phyloP scores from a whole-genome alignment of 305 asterid genomes.

The Solanum hybrid region DNA sequence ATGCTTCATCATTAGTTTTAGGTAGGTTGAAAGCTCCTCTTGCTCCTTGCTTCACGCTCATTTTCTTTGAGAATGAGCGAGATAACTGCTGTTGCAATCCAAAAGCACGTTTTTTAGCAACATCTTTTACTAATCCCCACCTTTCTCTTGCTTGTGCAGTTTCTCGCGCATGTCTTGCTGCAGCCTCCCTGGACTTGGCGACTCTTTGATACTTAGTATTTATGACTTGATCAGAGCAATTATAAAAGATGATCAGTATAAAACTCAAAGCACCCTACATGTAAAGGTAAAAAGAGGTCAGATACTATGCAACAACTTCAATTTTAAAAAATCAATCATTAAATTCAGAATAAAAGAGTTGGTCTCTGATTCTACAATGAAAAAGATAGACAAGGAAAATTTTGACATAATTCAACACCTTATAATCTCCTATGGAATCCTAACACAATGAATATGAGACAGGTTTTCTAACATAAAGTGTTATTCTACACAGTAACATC shows the following conservation, averaged over 20 bases:
- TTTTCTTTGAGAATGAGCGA: conserved; percentile 65
- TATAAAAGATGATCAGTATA: conserved; percentile 70
- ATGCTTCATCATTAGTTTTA: conserved; percentile 11
- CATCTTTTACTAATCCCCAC: conserved; percentile 75
- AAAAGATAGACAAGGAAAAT: neutral
- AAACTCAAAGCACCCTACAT: conserved; percentile 70
- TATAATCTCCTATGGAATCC: neutral
- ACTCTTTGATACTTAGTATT: conserved; percentile 71
- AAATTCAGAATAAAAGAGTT: neutral
- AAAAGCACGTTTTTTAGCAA: conserved; percentile 43
- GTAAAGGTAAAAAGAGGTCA: neutral
- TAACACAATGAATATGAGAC: neutral
- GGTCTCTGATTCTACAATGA: neutral
- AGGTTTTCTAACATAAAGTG: neutral
- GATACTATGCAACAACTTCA: neutral
- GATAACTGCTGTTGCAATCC: conserved; percentile 73
- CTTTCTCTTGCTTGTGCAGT: conserved; percentile 93
- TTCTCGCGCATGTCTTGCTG: conserved; percentile 87
- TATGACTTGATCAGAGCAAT: conserved; percentile 93
- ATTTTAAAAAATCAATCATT: neutral
- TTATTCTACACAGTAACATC: neutral
- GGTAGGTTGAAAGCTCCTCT: conserved; percentile 1
- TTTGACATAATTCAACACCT: neutral
- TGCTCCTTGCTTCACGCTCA: conserved; percentile 23
- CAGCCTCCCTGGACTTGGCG: conserved; percentile 94